Conservation (phyloP, 805 yeast genomes). For the Yarrowia hollandica region DNA sequence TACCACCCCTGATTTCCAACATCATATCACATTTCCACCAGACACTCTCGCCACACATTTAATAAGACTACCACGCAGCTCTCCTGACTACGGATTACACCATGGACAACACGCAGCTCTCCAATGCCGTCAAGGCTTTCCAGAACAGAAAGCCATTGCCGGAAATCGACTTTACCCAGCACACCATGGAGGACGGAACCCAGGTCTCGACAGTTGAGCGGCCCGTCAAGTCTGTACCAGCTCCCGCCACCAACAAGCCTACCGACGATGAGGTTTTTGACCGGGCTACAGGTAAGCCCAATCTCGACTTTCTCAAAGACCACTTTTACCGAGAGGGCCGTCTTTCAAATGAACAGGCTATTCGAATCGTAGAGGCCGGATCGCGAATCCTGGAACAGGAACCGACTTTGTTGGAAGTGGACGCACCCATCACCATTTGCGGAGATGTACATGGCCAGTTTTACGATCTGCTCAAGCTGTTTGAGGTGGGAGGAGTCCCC, state of each 20-base stretch:
- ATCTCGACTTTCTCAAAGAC: slow-evolving; percentile 64
- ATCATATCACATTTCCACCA: background rate
- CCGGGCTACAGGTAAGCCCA: slow-evolving; percentile 61
- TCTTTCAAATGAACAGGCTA: slow-evolving; percentile 66
- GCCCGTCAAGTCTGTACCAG: slow-evolving; percentile 55
- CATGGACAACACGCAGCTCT: slow-evolving; percentile 43
- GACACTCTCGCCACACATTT: background rate
- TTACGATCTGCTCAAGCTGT: slow-evolving; percentile 81
- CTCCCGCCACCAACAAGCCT: slow-evolving; percentile 68
- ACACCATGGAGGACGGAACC: slow-evolving; percentile 60
- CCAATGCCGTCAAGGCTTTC: slow-evolving; percentile 42
- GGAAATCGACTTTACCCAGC: slow-evolving; percentile 47
- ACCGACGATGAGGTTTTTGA: slow-evolving; percentile 66
- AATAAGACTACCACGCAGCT: slow-evolving; percentile 1
- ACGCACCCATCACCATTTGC: slow-evolving; percentile 92
- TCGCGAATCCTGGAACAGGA: slow-evolving; percentile 63
- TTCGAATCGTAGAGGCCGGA: slow-evolving; percentile 64
- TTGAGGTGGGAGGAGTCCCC: slow-evolving; percentile 74
- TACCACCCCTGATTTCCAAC: too few species aligned
- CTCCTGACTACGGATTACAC: too few species aligned
- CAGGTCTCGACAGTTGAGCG: slow-evolving; percentile 57
- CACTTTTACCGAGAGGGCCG: slow-evolving; percentile 85
- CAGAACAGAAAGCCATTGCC: slow-evolving; percentile 41
- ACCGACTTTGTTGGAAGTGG: slow-evolving; percentile 76
- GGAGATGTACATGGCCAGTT: slow-evolving; percentile 99